phyloP scores from a whole-genome alignment of 306 rosid species.

The Prunus armeniaca region DNA sequence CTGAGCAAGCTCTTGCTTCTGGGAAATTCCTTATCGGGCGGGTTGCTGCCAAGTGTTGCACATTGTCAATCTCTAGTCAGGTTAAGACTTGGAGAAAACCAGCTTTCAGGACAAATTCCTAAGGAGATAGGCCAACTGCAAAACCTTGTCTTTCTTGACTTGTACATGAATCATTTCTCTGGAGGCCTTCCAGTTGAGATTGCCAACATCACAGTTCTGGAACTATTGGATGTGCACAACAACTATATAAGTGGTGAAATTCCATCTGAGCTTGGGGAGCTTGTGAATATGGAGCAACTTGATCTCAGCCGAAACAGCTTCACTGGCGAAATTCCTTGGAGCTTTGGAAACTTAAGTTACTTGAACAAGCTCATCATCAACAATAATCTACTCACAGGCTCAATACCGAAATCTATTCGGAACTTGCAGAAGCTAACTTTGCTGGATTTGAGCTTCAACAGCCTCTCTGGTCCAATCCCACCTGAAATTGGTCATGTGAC shows the following conservation, averaged over 20 bases:
- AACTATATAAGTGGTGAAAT: constrained; percentile 75
- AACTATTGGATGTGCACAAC: constrained; percentile 80
- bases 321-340: constrained; percentile 69
- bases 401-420: constrained; percentile 69
- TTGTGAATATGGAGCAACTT: constrained; percentile 90
- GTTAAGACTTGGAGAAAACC: constrained; percentile 89
- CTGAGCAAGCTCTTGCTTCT: constrained; percentile 93
- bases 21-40: constrained; percentile 81
- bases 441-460: constrained; percentile 83
- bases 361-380: constrained; percentile 87
- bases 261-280: constrained; percentile 68
- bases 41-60: constrained; percentile 61
- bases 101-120: constrained; percentile 85
- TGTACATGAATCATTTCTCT: constrained; percentile 86
- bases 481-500: constrained; percentile 69
- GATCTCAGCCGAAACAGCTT: constrained; percentile 90
- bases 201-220: constrained; percentile 85
- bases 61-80: constrained; percentile 80
- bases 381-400: constrained; percentile 68
- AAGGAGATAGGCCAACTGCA: constrained; percentile 77
- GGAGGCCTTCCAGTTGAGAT: constrained; percentile 77
- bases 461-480: constrained; percentile 72
- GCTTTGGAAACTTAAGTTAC: constrained; percentile 87
- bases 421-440: constrained; percentile 78
- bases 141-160: constrained; percentile 88